These are phyloP conservation scores for Apophysomyces elegans DNA, from an alignment of 371 early-diverging fungal genomes.

Conservation along the genomic window DNA sequence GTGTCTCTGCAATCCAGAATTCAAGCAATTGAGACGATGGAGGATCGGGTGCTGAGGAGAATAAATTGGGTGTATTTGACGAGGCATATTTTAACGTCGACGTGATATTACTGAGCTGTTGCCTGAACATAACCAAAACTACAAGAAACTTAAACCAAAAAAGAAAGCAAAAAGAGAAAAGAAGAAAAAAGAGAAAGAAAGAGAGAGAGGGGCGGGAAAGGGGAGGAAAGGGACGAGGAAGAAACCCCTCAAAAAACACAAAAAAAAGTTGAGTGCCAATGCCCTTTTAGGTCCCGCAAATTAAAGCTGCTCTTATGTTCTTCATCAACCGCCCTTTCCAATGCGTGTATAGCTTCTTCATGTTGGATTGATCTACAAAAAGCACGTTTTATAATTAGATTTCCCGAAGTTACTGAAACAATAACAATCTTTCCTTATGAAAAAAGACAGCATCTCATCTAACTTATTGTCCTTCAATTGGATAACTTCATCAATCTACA, in stretches of 20 bases:
- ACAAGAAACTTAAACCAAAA: neutral
- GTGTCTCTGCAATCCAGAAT: constrained; percentile 50
- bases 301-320: neutral
- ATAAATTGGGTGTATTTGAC: constrained; percentile 31
- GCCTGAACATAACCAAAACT: constrained; percentile 37
- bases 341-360: no score
- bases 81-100: constrained; percentile 48
- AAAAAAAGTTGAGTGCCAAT: constrained; percentile 5
- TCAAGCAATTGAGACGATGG: constrained; percentile 39
- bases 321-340: no score
- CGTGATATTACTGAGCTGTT: constrained; percentile 39
- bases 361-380: no score
- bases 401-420: no score
- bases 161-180: neutral
- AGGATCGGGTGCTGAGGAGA: constrained; percentile 24
- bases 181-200: constrained; percentile 2
- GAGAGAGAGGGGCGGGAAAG: neutral
- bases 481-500: no score
- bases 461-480: no score
- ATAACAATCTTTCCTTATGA: no score
- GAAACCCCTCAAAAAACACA: neutral
- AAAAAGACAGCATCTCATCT: no score
- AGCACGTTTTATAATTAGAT: no score
- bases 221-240: constrained; percentile 10
- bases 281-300: constrained; percentile 10